A percentile compares a stretch with the other conserved stretches of the same genome.
Conservation (phyloP, 176 grass and related monocot species). For the Lolium perenne region DNA sequence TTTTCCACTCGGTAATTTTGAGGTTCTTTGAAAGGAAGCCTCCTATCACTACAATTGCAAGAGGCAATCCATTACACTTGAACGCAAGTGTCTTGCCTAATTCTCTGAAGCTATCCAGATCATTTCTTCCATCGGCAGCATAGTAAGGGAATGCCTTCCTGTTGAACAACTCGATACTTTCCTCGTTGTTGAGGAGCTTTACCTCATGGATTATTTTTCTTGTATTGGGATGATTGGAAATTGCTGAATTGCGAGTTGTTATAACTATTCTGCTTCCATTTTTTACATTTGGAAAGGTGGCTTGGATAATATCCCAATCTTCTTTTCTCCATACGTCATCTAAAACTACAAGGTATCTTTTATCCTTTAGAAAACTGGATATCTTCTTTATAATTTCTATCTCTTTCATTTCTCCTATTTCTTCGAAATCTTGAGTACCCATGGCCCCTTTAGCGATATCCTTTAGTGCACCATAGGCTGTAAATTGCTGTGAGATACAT, state of each 20-base stretch:
- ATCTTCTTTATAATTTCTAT: constrained; percentile 17
- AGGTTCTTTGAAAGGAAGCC: constrained; percentile 29
- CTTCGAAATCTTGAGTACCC: constrained; percentile 9
- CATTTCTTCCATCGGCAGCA: not conserved
- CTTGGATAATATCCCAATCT: constrained; percentile 23
- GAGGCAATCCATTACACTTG: constrained; percentile 10
- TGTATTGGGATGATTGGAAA: constrained; percentile 28
- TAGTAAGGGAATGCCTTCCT: constrained; percentile 14
- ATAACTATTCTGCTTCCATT: constrained; percentile 28
- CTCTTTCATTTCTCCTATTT: not conserved
- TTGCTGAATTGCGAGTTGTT: constrained; percentile 29
- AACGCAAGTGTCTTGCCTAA: not conserved
- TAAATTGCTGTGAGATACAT: constrained; percentile 31
- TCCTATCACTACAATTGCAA: constrained; percentile 26
- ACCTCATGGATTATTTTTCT: constrained; percentile 20
- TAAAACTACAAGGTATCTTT: not conserved
- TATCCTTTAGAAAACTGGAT: constrained; percentile 8
- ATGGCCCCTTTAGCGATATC: constrained; percentile 19
- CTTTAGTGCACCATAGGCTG: constrained; percentile 1
- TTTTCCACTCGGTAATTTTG: constrained; percentile 23
- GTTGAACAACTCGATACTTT: constrained; percentile 20
- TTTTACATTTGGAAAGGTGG: not conserved
- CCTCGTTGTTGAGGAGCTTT: not conserved
- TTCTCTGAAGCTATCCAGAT: constrained; percentile 23
- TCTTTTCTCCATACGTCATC: constrained; percentile 8